These are phyloP conservation scores for Coniochaeta hoffmannii DNA, from an alignment of 2,329 filamentous ascomycete species.

Conservation along the genomic window DNA sequence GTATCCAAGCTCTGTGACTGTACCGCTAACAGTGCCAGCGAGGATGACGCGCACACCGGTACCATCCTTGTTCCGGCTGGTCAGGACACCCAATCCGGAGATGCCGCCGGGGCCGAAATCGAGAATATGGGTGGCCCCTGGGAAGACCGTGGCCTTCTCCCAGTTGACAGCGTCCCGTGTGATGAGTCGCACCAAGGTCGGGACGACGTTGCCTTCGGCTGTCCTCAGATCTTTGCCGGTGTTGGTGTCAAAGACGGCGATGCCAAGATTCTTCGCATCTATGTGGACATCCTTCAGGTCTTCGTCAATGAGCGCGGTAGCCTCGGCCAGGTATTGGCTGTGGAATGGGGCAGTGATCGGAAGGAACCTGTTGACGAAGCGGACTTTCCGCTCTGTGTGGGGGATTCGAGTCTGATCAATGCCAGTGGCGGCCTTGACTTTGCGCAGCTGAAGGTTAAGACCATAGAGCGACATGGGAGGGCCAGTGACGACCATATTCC, in stretches of 20 bases:
- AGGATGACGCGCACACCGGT: conserved; percentile 95
- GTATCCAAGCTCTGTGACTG: conserved; percentile 86
- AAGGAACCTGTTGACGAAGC: conserved; percentile 93
- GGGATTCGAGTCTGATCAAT: conserved; percentile 92
- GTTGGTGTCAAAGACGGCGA: conserved; percentile 85
- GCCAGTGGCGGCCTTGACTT: conserved; percentile 96
- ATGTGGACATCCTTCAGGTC: conserved; percentile 81
- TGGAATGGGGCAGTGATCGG: conserved; percentile 98
- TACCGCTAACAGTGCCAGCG: conserved; percentile 86
- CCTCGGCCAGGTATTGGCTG: conserved; percentile 83
- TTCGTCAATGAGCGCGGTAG: conserved; percentile 74
- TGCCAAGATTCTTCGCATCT: conserved; percentile 63
- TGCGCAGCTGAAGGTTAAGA: conserved; percentile 88
- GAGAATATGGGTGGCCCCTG: conserved; percentile 83
- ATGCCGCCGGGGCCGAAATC: conserved; percentile 97
- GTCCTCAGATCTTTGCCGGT: conserved; percentile 78
- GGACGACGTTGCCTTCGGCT: conserved; percentile 72
- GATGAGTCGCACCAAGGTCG: conserved; percentile 82
- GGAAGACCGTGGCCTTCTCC: conserved; percentile 91
- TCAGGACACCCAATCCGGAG: conserved; percentile 89
- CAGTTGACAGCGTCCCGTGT: conserved; percentile 91
- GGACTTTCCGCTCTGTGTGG: conserved; percentile 90
- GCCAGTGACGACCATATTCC: conserved; percentile 94
- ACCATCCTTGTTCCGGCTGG: conserved; percentile 98
- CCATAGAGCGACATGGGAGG: conserved; percentile 94